Percentiles rank a stretch among this genome's conserved stretches.
These are phyloP conservation scores for Amaranthus tricolor DNA, from an alignment of 179 eudicot genomes.

Conservation along the genomic window DNA sequence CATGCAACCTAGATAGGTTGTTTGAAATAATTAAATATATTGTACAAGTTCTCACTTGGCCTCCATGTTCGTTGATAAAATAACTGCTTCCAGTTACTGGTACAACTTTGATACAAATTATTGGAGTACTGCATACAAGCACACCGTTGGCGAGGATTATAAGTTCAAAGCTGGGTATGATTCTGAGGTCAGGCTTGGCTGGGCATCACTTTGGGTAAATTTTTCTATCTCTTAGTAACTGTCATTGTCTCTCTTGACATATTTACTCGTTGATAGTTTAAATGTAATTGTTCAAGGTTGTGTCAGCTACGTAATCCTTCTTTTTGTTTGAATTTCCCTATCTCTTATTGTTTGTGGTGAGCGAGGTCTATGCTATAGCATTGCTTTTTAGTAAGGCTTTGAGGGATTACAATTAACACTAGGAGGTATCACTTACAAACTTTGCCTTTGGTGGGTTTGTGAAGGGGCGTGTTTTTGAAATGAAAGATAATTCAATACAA, in stretches of 20 bases:
- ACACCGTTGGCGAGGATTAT: slow-evolving; percentile 83
- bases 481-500: too few relatives aligned
- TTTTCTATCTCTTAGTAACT: background rate
- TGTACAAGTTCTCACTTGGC: background rate
- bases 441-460: too few relatives aligned
- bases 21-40: background rate
- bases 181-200: slow-evolving; percentile 79
- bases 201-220: slow-evolving; percentile 98
- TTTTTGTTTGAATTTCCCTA: background rate
- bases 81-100: slow-evolving; percentile 57
- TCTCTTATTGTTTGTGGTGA: background rate
- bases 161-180: slow-evolving; percentile 95
- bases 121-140: slow-evolving; percentile 92
- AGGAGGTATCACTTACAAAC: too few relatives aligned
- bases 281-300: background rate
- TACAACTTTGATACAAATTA: slow-evolving; percentile 75
- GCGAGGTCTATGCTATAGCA: background rate
- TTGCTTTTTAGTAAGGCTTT: background rate
- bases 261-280: background rate
- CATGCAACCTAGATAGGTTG: background rate
- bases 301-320: background rate
- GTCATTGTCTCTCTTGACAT: background rate
- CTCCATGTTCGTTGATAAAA: background rate
- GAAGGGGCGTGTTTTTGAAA: too few relatives aligned
- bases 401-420: background rate